Evolutionary conservation across 768 basidiomycete species (phyloP).

Genomic region (Amanita brunnescens): DNA sequence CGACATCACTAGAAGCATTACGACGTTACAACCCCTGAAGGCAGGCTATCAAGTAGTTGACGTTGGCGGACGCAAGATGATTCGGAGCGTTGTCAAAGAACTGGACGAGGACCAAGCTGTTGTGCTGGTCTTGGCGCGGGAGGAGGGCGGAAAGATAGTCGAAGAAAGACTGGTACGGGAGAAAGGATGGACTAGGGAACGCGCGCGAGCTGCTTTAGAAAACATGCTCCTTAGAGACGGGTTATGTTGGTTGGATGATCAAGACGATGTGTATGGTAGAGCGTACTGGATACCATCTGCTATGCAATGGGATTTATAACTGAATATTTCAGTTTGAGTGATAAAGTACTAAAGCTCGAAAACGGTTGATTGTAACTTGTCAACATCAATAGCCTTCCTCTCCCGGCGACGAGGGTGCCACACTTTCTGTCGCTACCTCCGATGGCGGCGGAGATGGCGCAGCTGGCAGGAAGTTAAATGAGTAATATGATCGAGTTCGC

Average conservation of each 20-base stretch:
- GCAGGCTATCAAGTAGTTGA: conserved; percentile 87
- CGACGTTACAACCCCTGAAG: conserved; percentile 78
- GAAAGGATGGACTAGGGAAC: conserved; percentile 71
- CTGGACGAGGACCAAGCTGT: conserved; percentile 84
- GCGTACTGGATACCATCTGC: conserved; percentile 34
- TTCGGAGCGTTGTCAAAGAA: conserved; percentile 84
- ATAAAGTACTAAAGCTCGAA: not conserved
- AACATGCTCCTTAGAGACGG: conserved; percentile 90
- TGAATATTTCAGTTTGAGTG: not conserved
- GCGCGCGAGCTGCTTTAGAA: conserved; percentile 71
- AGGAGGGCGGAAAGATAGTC: conserved; percentile 60
- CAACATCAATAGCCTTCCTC: not conserved
- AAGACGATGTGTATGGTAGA: conserved; percentile 55
- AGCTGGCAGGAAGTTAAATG: not conserved
- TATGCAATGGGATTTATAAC: not conserved
- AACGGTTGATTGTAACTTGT: not conserved
- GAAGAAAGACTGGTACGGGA: conserved; percentile 49
- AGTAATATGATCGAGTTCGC: not conserved
- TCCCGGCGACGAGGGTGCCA: not conserved
- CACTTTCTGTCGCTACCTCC: not conserved
- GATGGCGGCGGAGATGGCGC: conserved; percentile 2
- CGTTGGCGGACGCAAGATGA: conserved; percentile 68
- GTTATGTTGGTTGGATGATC: conserved; percentile 91
- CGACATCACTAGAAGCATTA: conserved; percentile 77
- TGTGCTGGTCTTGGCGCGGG: conserved; percentile 67